Conservation (phyloP, 768 basidiomycete genomes). For the Boletus barrowsii region DNA sequence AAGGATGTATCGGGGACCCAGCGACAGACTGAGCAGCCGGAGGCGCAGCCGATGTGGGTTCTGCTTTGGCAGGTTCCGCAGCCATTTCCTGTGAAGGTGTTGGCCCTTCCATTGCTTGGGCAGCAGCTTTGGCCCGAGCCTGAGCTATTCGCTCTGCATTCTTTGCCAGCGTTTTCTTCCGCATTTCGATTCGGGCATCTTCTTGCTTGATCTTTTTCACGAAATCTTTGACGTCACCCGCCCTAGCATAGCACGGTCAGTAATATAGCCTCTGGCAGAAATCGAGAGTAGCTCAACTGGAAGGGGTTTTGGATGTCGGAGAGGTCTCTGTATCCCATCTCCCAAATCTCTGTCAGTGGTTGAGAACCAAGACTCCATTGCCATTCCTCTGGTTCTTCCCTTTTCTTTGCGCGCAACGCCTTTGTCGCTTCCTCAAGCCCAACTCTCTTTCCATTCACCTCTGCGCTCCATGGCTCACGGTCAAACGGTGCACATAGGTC, state of each 20-base stretch:
- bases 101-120: conserved; percentile 23
- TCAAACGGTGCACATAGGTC: conserved; percentile 78
- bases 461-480: conserved; percentile 58
- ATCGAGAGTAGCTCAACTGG: conserved; percentile 46
- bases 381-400: conserved; percentile 60
- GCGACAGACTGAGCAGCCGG: conserved; percentile 13
- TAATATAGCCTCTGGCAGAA: not conserved
- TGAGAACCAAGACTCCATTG: conserved; percentile 63
- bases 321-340: conserved; percentile 70
- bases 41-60: conserved; percentile 3
- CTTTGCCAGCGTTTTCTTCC: conserved; percentile 40
- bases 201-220: conserved; percentile 67
- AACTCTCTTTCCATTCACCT: conserved; percentile 46
- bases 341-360: conserved; percentile 78
- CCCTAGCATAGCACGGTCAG: conserved; percentile 36
- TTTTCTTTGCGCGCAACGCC: conserved; percentile 49
- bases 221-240: conserved; percentile 73
- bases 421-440: conserved; percentile 64
- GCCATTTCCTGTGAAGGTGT: conserved; percentile 17
- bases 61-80: conserved; percentile 22
- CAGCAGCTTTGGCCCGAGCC: conserved; percentile 42
- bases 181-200: conserved; percentile 57
- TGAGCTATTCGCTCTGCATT: conserved; percentile 37
- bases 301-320: conserved; percentile 62
- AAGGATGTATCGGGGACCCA: conserved; percentile 58